Evolutionary conservation across 2,329 filamentous ascomycete genomes (phyloP), one percentile per base, ranked within the genome.

Genomic region (Arthrinium phaeospermum): DNA sequence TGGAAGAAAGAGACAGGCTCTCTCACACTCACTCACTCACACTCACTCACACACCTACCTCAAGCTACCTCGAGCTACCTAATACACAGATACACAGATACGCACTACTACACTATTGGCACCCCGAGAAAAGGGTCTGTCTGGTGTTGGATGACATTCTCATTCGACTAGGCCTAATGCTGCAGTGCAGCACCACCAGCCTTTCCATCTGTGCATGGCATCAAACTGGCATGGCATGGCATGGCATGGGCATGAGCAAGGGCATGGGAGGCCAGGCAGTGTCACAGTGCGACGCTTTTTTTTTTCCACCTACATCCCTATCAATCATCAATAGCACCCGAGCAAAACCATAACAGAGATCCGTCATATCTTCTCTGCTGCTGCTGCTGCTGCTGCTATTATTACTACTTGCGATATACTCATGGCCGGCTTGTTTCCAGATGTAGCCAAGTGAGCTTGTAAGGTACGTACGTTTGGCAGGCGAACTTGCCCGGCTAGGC

Each of bases 221-320:
- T 64, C 57, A 64, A 64, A 64, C 57, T 64, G 57, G 57, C 57
- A 64, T 64, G 57, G 57, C 57, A 57, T 57, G 51, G 51, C 24
- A 64, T 64, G 57, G 30, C 57, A 64, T 64, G 30, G 30, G 27
- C 27, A 57, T 57, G 27, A 27, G 19, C 53, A 64, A 41, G 57
- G 34, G 34, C 57, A 64, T 64, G 57, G 57, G 57, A 64, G 57
- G 8, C 34, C 57, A 64, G 57, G 57, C 57, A 41, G 57, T 64
- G 57, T 41, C 57, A 64, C 57, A 64, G 57, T 64, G 57, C 57
- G 34, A 64, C 57, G 10, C 57, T 64, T 57, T 51, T 41, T 51
- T 41, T 3, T 57, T 57, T 4, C 6, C 19, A n/a, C 19, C 57
- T 64, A 41, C 57, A 61, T 61, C 30, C 53, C 30, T 61, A 61